phyloP scores from a whole-genome alignment of 257 asterid genomes.

The Linaria vulgaris region DNA sequence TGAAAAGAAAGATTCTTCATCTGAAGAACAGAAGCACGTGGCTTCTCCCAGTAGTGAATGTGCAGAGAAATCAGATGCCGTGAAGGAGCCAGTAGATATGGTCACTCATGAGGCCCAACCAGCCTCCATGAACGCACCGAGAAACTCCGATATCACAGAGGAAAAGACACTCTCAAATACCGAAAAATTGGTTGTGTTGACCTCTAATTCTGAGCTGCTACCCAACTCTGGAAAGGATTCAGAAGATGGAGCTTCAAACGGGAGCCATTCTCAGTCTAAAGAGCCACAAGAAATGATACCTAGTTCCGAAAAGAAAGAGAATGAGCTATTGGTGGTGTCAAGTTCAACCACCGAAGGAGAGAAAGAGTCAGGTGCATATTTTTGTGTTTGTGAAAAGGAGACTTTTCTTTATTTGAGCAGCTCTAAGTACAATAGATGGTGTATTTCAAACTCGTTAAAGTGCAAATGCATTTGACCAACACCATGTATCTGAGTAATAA shows the following conservation, averaged over 20 bases:
- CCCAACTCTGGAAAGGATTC: conserved; percentile 53
- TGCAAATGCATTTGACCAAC: conserved; percentile 3
- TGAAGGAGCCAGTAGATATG: conserved; percentile 39
- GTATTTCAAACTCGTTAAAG: background rate
- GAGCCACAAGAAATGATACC: conserved; percentile 49
- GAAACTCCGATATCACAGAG: conserved; percentile 40
- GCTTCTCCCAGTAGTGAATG: conserved; percentile 35
- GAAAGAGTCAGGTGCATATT: conserved; percentile 46
- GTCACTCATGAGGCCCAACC: conserved; percentile 31
- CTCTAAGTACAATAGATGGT: background rate
- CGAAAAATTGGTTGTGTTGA: conserved; percentile 38
- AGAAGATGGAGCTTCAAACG: conserved; percentile 39
- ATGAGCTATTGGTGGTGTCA: conserved; percentile 37
- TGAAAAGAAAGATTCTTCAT: conserved; percentile 33
- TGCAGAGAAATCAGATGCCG: conserved; percentile 40
- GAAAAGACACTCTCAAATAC: conserved; percentile 37
- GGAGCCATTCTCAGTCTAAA: conserved; percentile 36
- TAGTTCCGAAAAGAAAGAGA: conserved; percentile 45
- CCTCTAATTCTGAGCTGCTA: conserved; percentile 53
- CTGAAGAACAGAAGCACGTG: conserved; percentile 40
- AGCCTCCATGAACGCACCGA: conserved; percentile 33
- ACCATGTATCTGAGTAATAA: conserved; percentile 1
- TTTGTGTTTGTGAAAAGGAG: conserved; percentile 2
- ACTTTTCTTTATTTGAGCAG: conserved; percentile 21
- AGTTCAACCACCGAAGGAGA: conserved; percentile 42